Conservation (phyloP, 768 basidiomycete genomes). For the Podaxis sp. region DNA sequence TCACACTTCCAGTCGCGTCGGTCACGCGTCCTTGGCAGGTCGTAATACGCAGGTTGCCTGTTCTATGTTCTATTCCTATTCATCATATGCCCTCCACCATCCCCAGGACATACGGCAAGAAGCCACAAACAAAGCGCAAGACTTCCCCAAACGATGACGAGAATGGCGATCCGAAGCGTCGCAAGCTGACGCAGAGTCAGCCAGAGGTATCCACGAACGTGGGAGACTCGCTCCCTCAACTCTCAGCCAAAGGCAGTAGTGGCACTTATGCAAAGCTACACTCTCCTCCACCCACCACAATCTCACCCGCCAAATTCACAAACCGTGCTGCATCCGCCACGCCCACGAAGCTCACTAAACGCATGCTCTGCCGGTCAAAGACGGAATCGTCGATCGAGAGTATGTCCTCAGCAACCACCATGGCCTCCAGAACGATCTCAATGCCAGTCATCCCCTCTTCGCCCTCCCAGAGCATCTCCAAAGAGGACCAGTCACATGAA, state of each 20-base stretch:
- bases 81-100: slow-evolving; percentile 18
- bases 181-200: background rate
- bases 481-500: slow-evolving; percentile 13
- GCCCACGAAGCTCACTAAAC: slow-evolving; percentile 52
- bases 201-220: background rate
- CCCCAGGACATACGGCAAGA: slow-evolving; percentile 37
- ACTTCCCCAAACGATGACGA: slow-evolving; percentile 1
- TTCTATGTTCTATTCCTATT: background rate
- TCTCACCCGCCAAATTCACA: slow-evolving; percentile 25
- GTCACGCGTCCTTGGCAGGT: slow-evolving; percentile 30
- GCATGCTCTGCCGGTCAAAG: slow-evolving; percentile 70
- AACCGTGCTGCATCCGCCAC: slow-evolving; percentile 17
- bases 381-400: slow-evolving; percentile 55
- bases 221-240: background rate
- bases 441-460: slow-evolving; percentile 33
- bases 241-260: background rate
- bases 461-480: slow-evolving; percentile 18
- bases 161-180: background rate
- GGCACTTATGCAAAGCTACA: background rate
- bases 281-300: slow-evolving; percentile 35
- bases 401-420: slow-evolving; percentile 14
- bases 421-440: slow-evolving; percentile 34
- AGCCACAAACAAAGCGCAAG: slow-evolving; percentile 26
- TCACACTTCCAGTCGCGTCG: slow-evolving; percentile 27
- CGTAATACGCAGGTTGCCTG: slow-evolving; percentile 8